Conservation (phyloP, 768 basidiomycete genomes). For the Cystofilobasidium ferigula region DNA sequence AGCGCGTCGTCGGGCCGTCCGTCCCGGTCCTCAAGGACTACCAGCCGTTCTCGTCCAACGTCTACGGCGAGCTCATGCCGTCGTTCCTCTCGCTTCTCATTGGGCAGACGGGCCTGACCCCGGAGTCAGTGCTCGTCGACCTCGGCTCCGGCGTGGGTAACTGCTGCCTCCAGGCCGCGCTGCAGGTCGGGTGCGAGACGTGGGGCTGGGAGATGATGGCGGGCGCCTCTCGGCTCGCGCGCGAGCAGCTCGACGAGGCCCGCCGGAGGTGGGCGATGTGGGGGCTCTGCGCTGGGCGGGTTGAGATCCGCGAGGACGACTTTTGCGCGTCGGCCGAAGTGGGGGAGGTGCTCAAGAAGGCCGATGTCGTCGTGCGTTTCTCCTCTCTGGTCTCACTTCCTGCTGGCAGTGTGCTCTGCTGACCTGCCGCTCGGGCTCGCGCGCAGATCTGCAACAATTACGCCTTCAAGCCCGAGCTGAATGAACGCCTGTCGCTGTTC, state of each 20-base stretch:
- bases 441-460: slow-evolving; percentile 34
- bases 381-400: slow-evolving; percentile 31
- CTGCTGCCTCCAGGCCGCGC: slow-evolving; percentile 65
- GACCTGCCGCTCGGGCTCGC: background rate
- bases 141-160: slow-evolving; percentile 80
- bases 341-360: slow-evolving; percentile 57
- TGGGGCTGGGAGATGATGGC: slow-evolving; percentile 72
- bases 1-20: slow-evolving; percentile 74
- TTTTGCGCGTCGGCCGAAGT: slow-evolving; percentile 63
- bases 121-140: slow-evolving; percentile 64
- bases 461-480: slow-evolving; percentile 47
- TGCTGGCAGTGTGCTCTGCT: background rate
- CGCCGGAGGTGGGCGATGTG: slow-evolving; percentile 74
- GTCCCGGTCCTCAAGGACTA: slow-evolving; percentile 43
- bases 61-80: slow-evolving; percentile 83
- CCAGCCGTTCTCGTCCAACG: slow-evolving; percentile 59
- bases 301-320: slow-evolving; percentile 72
- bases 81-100: slow-evolving; percentile 42
- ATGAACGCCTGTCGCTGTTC: slow-evolving; percentile 71
- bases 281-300: slow-evolving; percentile 63
- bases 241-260: slow-evolving; percentile 62
- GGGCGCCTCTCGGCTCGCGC: slow-evolving; percentile 68
- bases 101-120: slow-evolving; percentile 47
- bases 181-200: slow-evolving; percentile 63
- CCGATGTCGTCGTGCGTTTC: slow-evolving; percentile 70